Evolutionary conservation across 2,329 filamentous ascomycete genomes (phyloP).

Genomic region (Alternaria sp.): DNA sequence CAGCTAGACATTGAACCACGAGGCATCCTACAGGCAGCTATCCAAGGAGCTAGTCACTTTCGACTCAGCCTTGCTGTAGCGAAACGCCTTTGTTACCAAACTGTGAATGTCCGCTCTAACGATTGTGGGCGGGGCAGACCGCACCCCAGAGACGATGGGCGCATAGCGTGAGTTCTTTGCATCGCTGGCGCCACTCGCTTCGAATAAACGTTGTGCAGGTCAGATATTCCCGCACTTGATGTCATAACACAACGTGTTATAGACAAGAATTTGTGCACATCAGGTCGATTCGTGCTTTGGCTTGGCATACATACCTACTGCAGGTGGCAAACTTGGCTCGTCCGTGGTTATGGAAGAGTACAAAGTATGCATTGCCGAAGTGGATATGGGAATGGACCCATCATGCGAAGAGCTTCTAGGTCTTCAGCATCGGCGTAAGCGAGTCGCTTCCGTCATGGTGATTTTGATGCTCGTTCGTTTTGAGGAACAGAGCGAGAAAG

Average conservation of each 20-base stretch:
- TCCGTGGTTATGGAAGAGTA: conserved; percentile 36
- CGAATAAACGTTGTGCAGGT: conserved; percentile 29
- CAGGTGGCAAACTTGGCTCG: conserved; percentile 35
- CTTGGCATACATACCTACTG: conserved; percentile 35
- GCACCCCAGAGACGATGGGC: conserved; percentile 26
- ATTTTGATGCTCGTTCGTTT: conserved; percentile 18
- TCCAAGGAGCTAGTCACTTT: conserved; percentile 11
- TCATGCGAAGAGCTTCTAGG: conserved; percentile 36
- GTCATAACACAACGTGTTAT: conserved; percentile 40
- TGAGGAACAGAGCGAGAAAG: background rate
- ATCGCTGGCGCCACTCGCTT: conserved; percentile 37
- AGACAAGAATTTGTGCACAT: conserved; percentile 32
- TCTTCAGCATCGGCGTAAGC: conserved; percentile 32
- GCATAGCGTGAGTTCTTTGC: conserved; percentile 27
- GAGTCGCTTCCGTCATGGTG: conserved; percentile 38
- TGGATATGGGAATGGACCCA: conserved; percentile 35
- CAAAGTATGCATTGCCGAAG: conserved; percentile 44
- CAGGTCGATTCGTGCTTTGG: conserved; percentile 29
- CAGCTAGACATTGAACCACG: conserved; percentile 24
- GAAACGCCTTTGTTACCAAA: conserved; percentile 28
- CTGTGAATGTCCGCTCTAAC: conserved; percentile 19
- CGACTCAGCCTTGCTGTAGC: conserved; percentile 18
- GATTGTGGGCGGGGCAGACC: conserved; percentile 35
- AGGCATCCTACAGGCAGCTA: conserved; percentile 14
- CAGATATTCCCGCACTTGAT: conserved; percentile 34